Base-by-base conservation (phyloP, 2,329 filamentous ascomycete genomes). In the Acarospora socialis region DNA sequence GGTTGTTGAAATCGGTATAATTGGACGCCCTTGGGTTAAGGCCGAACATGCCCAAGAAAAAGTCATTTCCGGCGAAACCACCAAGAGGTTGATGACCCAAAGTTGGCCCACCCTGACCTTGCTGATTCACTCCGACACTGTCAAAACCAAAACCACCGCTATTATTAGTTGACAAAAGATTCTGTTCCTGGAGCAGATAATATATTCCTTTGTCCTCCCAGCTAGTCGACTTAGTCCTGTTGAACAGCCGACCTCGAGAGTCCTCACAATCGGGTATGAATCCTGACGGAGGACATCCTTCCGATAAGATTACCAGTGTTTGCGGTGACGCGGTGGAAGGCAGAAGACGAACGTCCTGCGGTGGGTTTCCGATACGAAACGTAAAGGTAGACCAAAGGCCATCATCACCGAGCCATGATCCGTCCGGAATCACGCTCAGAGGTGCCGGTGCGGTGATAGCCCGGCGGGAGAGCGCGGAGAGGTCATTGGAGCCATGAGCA, bases 161-260 rank as follows among this genome's bases (percentile, higher is more conserved):
- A 16, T 33, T 33, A 12, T 28, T 24, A 18, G 36, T 36, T 18
- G 41, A 35, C 10, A 34, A 34, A n/a, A 45, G 33, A n/a, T 36
- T 37, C 16, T 22, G 8, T 21, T 46, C 44, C 20, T 33, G 19
- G 12, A 36, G 31, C 13, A 46, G 30, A 7, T 16, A 33, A 28
- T 34, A 46, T 12, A 45, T 27, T 1, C 42, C 43, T 7, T 38
- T 32, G 17, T 43, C 39, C 3, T 38, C 20, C 42, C 42, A 46
- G 17, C 38, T 42, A 12, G n/a, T 36, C 10, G 43, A 45, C 6
- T 20, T 16, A 20, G 42, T 45, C 10, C 32, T 22, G 7, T 37
- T 34, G 33, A 44, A 37, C 7, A 44, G 22, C 6, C 18, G 24
- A 13, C 44, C 44, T 28, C 44, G 30, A 7, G 28, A 34, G 25